Evolutionary conservation across 1,139 yeast genomes (phyloP).

Genomic region (Taphrina pruni): DNA sequence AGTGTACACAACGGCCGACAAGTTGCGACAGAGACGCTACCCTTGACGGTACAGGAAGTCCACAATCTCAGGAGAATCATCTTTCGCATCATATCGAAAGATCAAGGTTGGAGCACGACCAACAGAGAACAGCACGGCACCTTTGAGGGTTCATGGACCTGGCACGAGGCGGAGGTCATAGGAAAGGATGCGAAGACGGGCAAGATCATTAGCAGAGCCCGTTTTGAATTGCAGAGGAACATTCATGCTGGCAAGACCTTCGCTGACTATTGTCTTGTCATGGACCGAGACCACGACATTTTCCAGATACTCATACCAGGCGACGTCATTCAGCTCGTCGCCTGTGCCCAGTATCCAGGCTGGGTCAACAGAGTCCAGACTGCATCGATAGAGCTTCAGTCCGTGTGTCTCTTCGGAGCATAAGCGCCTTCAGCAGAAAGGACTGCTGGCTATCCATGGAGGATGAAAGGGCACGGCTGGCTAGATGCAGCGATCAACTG

Average conservation of each 20-base stretch:
- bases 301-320: conserved; percentile 3
- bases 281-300: neutral
- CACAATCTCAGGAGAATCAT: neutral
- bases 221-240: conserved; percentile 33
- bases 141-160: conserved; percentile 25
- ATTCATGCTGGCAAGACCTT: conserved; percentile 19
- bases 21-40: conserved; percentile 13
- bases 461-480: neutral
- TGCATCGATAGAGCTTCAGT: conserved; percentile 23
- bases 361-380: conserved; percentile 28
- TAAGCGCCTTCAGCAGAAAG: too few relatives aligned
- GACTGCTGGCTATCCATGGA: neutral
- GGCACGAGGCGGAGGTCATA: conserved; percentile 31
- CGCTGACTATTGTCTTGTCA: conserved; percentile 3
- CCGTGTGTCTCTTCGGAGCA: neutral
- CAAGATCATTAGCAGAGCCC: neutral
- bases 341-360: conserved; percentile 34
- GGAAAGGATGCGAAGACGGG: neutral
- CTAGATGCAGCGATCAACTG: neutral
- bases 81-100: conserved; percentile 16
- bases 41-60: neutral
- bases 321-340: conserved; percentile 1
- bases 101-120: conserved; percentile 30
- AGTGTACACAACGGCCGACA: conserved; percentile 10
- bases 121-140: conserved; percentile 13